Base-by-base conservation (phyloP, 2,329 filamentous ascomycete species). In the Pseudogymnoascus sp. region DNA sequence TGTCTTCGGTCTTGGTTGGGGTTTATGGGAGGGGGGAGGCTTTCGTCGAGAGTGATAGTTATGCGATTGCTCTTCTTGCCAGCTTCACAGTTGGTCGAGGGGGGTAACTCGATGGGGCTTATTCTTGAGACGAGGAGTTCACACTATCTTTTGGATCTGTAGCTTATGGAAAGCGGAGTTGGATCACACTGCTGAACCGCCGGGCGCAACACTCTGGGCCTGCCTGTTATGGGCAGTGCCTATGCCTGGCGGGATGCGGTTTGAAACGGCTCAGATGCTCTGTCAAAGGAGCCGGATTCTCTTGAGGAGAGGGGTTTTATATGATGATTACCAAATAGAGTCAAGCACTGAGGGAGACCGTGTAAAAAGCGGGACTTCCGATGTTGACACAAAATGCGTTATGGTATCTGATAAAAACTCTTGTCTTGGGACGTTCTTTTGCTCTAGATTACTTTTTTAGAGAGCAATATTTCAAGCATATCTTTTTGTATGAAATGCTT, bases 101-200 rank as follows among this genome's bases (percentile, higher is more conserved):
- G 76, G 78, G 83, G 90, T 96, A 96, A 97, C 93, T 96, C 93
- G 92, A 97, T 96, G 93, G 93, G 93, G 93, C 93, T 97, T 92
- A 97, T 96, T 97, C 91, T 97, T 89, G 93, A 92, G 84, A 89
- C 93, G 92, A 96, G 91, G 89, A 89, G 89, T 84, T 72, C 73
- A 71, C 37, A 66, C 76, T 77, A 77, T 77, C 78, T 71, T 73
- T 71, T 67, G 75, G 76, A 76, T 80, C 78, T 77, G 76, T 80
- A 80, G 78, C 78, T 82, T 81, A 80, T 80, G 75, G 71, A 80
- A 82, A 81, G 77, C 78, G 76, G 79, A 63, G 69, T 68, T 71
- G 74, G 73, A 69, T 73, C 62, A 12, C 14, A 34, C 49, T 34
- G 28, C 49, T 56, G 49, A 56, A 56, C 25, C 16, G 28, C 28